Percentiles rank a stretch among this genome's conserved stretches.
These are phyloP conservation scores for Stachybotrys chartarum DNA, from an alignment of 2,329 filamentous ascomycete species.

Conservation along the genomic window DNA sequence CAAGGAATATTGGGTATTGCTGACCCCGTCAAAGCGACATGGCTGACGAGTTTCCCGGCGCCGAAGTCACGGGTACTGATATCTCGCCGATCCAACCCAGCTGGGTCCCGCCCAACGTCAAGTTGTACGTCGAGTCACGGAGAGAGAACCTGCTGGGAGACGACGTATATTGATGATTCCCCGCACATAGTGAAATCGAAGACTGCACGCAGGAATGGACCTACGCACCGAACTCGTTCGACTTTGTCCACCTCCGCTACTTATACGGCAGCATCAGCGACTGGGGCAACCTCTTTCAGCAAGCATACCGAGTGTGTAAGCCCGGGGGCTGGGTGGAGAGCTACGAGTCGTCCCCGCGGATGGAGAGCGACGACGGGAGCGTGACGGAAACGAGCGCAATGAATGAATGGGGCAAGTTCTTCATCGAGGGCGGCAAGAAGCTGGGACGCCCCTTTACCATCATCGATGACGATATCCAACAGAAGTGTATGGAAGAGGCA, in stretches of 20 bases:
- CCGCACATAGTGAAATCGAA: background rate
- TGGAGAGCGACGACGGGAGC: background rate
- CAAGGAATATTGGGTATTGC: too few species aligned
- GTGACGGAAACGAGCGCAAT: background rate
- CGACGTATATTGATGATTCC: too few species aligned
- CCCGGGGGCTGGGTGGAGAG: background rate
- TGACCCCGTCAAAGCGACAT: conserved; percentile 33
- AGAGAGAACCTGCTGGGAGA: too few species aligned
- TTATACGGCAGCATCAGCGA: background rate
- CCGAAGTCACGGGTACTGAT: conserved; percentile 42
- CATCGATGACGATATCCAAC: conserved; percentile 11
- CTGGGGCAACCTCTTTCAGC: background rate
- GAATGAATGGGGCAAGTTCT: background rate
- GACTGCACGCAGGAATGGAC: background rate
- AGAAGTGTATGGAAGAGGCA: conserved; percentile 12
- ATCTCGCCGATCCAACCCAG: conserved; percentile 49
- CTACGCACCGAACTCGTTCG: background rate
- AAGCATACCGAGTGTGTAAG: background rate
- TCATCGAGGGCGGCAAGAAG: background rate
- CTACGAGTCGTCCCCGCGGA: background rate
- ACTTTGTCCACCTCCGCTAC: background rate
- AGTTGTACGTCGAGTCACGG: conserved; percentile 15
- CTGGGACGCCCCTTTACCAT: conserved; percentile 17
- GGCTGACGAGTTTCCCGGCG: conserved; percentile 34
- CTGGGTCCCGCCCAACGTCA: conserved; percentile 40